phyloP scores from a whole-genome alignment of 2,329 filamentous ascomycete genomes.

The Grosmannia clavigera region DNA sequence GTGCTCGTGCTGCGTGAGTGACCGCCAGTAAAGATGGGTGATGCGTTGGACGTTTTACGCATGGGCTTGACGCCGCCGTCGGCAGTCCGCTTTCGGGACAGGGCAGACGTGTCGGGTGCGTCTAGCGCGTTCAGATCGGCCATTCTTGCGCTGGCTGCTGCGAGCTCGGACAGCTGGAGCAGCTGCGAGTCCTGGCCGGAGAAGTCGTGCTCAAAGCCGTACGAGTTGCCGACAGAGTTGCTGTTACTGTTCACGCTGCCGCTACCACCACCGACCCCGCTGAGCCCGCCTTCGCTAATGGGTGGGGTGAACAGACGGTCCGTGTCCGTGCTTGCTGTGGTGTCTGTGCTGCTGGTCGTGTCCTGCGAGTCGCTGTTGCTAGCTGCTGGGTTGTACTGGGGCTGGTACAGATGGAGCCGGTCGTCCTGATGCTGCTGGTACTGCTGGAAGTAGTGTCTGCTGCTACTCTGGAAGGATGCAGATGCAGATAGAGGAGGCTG shows the following conservation, averaged over 20 bases:
- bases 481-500: background rate
- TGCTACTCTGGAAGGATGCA: slow-evolving; percentile 8
- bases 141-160: slow-evolving; percentile 40
- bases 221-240: background rate
- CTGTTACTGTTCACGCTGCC: slow-evolving; percentile 24
- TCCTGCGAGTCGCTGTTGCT: slow-evolving; percentile 19
- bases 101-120: slow-evolving; percentile 18
- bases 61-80: slow-evolving; percentile 57
- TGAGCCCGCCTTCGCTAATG: slow-evolving; percentile 27
- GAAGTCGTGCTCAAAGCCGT: slow-evolving; percentile 15
- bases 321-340: slow-evolving; percentile 24
- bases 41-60: slow-evolving; percentile 28
- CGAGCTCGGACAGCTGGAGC: slow-evolving; percentile 44
- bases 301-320: slow-evolving; percentile 31
- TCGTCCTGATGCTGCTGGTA: background rate
- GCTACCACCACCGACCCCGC: slow-evolving; percentile 24
- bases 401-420: background rate
- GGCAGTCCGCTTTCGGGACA: slow-evolving; percentile 60
- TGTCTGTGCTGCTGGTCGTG: slow-evolving; percentile 22
- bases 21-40: slow-evolving; percentile 32
- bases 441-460: slow-evolving; percentile 8
- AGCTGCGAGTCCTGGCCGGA: slow-evolving; percentile 45
- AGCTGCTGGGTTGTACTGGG: background rate
- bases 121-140: slow-evolving; percentile 18
- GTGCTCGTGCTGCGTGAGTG: slow-evolving; percentile 64